Evolutionary conservation across 768 basidiomycete genomes (phyloP), one percentile per base, ranked within the genome.

Genomic region (Vishniacozyma victoriae): DNA sequence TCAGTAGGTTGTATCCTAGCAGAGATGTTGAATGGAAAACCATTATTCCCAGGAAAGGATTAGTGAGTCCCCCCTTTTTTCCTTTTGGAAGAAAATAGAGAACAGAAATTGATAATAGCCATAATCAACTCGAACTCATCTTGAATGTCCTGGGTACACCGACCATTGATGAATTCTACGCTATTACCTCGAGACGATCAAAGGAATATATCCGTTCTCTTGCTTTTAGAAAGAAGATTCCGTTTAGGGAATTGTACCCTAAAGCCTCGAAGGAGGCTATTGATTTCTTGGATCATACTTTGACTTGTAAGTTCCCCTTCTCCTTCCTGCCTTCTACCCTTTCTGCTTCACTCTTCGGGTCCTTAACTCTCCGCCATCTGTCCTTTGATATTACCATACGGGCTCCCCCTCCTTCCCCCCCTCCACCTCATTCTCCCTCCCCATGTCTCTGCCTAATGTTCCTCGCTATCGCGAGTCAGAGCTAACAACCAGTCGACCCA

Each of bases 141-240:
- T 80, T 97, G 63, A 92, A 97, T 61, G 87, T 96, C 24, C 82
- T 99, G 37, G 95, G 95, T 19, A 97, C 95, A 25, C 95, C 95
- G 2, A 88, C 90, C 2, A 77, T 97, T 46, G 95, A 99, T 58
- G 95, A 97, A 66, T 97, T 96, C 74, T 91, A 96, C 74, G 88
- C 88, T 31, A 97, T 99, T 67, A 91, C 87, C 14, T 88, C 89
- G 9, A 80, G 84, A 15, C 76, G 92, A 45, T 93, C 90, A 41
- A 83, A 90, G 37, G 92, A 97, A 67, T 97, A 97, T 72, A 86
- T 97, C 54, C 85, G 92, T 16, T 87, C 88, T 1, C 74, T 99
- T 58, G 93, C 60, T 5, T 95, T 97, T 80, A 80, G 86, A 55
- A 93, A 91, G 75, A 81, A 80, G 58, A 79, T 80, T 54, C 82